Evolutionary conservation across 2,329 filamentous ascomycete species (phyloP), one percentile per base, ranked within the genome.

Genomic region (Aureobasidium sp.): DNA sequence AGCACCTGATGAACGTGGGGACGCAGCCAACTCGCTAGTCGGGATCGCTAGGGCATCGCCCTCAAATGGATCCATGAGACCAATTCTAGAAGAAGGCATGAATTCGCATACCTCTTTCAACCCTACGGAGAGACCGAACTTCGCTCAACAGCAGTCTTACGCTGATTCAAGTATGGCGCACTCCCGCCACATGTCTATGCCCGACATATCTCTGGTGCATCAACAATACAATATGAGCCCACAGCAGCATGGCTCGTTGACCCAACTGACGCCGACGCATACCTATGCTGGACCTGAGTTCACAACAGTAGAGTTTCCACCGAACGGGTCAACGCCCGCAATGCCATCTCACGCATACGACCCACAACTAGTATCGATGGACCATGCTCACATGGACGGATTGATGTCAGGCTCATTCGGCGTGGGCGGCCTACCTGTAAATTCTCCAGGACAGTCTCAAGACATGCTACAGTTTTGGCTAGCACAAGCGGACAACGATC

Each of bases 1-100:
- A 29, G 42, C 57, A 5, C 8, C 42, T 3, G 60, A 63, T 22
- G 58, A 60, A 7, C 58, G 74, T 74, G 69, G 65, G 65, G 66
- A 47, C 65, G 65, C 49, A 12, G 39, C 37, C 11, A 53, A 20
- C 27, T 22, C 39, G 8, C 9, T 39, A 14, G 15, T 29, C 20
- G 53, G 58, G 12, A 29, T 41, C 20, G 25, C 57, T 36, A 41
- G 53, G 34, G 36, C 45, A 52, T 55, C 63, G 20, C 49, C 60
- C 7, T 39, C 63, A 15, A 44, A 45, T 36, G 41, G 42, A 51
- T 49, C 53, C 29, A 42, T 52, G 53, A 17, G 44, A 31, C 39
- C 48, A 4, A 47, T 39, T 17, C 9, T 17, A 5, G 55, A 63
- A 42, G 41, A 49, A 20, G 22, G 22, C 17, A 49, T 51, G 36